Evolutionary conservation across 805 yeast species (phyloP).

Genomic region (Ogataea saltuana): DNA sequence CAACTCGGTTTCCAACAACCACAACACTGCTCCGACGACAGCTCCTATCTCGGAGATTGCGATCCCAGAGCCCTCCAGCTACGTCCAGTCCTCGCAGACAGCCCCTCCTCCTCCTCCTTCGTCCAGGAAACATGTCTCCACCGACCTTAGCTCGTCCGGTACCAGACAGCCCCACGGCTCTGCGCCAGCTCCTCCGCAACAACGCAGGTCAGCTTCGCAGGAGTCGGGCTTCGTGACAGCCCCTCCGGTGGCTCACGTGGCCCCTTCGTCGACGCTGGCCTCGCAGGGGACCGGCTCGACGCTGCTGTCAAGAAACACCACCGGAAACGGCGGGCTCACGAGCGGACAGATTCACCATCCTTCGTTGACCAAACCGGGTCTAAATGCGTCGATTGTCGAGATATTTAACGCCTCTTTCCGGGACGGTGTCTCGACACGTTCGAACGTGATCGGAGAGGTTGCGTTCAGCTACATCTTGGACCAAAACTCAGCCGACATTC

Average conservation of each 20-base stretch:
- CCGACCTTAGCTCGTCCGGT: constrained; percentile 17
- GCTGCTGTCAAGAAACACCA: constrained; percentile 33
- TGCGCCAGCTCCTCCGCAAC: constrained; percentile 36
- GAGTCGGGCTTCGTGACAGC: constrained; percentile 4
- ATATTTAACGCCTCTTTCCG: constrained; percentile 71
- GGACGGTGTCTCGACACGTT: constrained; percentile 60
- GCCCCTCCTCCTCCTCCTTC: constrained; percentile 38
- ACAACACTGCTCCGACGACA: constrained; percentile 20
- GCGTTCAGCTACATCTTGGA: constrained; percentile 66
- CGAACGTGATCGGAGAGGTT: constrained; percentile 79
- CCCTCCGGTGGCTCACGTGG: constrained; percentile 12
- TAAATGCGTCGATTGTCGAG: constrained; percentile 86
- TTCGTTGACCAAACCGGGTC: constrained; percentile 55
- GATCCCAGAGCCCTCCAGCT: too few relatives aligned
- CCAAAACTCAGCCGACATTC: constrained; percentile 36
- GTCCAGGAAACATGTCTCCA: constrained; percentile 33
- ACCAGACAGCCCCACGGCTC: constrained; percentile 31
- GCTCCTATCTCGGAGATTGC: constrained; percentile 18
- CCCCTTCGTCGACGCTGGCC: constrained; percentile 30
- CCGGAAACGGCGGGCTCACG: constrained; percentile 35
- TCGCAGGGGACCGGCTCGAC: constrained; percentile 48
- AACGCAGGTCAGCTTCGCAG: constrained; percentile 29
- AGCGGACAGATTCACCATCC: constrained; percentile 50
- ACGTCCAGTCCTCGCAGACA: constrained; percentile 4
- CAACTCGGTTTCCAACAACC: constrained; percentile 11